A percentile compares a stretch with the other conserved stretches of the same genome.
phyloP scores from a whole-genome alignment of 2,329 filamentous ascomycete genomes.

The Verticillium dahliae region DNA sequence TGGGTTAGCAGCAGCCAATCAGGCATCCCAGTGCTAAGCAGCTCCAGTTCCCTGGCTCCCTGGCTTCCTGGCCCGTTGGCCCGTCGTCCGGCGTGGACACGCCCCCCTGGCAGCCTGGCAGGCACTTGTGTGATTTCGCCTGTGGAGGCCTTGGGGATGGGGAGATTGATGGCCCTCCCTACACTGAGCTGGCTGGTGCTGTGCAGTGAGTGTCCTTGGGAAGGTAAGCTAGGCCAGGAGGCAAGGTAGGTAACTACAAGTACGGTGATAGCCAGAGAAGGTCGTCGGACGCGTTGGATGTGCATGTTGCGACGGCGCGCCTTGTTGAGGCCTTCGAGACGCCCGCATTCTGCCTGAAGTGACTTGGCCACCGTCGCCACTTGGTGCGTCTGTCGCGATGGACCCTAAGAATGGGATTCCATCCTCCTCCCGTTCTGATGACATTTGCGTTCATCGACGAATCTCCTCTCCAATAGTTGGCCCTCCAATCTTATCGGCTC shows the following conservation, averaged over 20 bases:
- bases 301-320: background rate
- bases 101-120: background rate
- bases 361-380: background rate
- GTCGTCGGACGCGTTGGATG: conserved; percentile 1
- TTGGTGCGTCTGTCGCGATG: background rate
- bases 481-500: background rate
- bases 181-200: no score
- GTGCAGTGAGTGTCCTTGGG: background rate
- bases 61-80: background rate
- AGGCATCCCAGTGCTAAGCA: background rate
- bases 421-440: background rate
- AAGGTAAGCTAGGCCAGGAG: no score
- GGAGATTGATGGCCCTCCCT: background rate
- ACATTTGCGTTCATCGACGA: background rate
- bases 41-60: background rate
- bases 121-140: background rate
- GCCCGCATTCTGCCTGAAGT: background rate
- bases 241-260: no score
- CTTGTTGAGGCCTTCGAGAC: background rate
- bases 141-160: background rate
- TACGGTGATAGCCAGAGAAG: background rate
- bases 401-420: background rate
- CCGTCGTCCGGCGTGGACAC: background rate
- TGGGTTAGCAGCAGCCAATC: background rate
- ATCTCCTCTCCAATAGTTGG: background rate